These are phyloP conservation scores for Erythrobasidium hasegawianum DNA, from an alignment of 1,284 basidiomycete genomes.

Conservation along the genomic window DNA sequence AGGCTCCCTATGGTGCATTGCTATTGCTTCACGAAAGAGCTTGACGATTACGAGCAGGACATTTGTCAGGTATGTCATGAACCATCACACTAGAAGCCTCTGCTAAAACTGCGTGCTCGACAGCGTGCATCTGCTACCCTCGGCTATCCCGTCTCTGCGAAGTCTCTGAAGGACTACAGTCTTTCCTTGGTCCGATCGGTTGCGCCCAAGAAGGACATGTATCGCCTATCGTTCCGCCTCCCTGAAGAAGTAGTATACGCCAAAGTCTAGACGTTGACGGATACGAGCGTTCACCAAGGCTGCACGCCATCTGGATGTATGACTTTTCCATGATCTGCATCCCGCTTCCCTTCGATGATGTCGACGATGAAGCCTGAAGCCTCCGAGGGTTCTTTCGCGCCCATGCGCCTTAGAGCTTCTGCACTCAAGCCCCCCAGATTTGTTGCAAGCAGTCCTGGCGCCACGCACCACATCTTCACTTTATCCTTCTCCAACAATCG, in stretches of 20 bases:
- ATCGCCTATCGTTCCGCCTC: constrained; percentile 87
- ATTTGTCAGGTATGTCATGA: constrained; percentile 69
- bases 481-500: constrained; percentile 21
- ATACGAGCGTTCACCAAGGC: constrained; percentile 2
- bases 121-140: constrained; percentile 72
- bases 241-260: constrained; percentile 56
- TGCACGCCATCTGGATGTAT: not conserved
- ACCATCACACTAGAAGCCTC: no score
- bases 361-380: constrained; percentile 20
- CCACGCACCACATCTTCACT: constrained; percentile 21
- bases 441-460: constrained; percentile 35
- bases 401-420: constrained; percentile 23
- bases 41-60: constrained; percentile 70
- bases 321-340: not conserved
- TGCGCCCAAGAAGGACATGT: constrained; percentile 98
- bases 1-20: constrained; percentile 87
- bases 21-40: constrained; percentile 90
- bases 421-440: constrained; percentile 12
- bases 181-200: constrained; percentile 85
- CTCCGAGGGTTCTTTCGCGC: constrained; percentile 25
- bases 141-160: constrained; percentile 57
- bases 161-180: constrained; percentile 52
- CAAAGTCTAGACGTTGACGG: constrained; percentile 2
- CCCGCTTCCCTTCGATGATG: constrained; percentile 28
- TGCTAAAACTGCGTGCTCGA: constrained; percentile 13